Conservation (phyloP, 2,329 filamentous ascomycete genomes). For the Helotiales sp. region DNA sequence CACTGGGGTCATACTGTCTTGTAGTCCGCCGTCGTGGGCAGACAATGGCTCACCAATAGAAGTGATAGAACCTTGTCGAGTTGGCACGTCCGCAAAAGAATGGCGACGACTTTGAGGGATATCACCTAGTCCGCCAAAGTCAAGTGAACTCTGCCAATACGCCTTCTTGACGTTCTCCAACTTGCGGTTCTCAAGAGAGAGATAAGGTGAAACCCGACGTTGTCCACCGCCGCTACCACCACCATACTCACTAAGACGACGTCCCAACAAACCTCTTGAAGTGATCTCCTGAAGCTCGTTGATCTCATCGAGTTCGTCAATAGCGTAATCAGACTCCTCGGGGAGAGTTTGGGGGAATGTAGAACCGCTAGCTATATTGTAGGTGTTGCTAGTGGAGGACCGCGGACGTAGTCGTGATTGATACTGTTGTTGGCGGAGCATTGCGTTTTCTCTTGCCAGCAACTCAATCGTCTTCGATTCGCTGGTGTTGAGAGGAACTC, state of each 20-base stretch:
- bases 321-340: conserved; percentile 70
- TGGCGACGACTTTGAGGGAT: conserved; percentile 75
- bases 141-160: conserved; percentile 71
- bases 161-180: conserved; percentile 66
- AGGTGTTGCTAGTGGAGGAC: conserved; percentile 54
- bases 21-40: conserved; percentile 35
- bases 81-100: conserved; percentile 72
- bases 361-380: conserved; percentile 56
- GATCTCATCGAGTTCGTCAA: conserved; percentile 68
- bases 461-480: conserved; percentile 65
- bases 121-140: conserved; percentile 61
- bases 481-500: conserved; percentile 51
- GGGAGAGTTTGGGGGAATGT: conserved; percentile 59
- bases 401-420: conserved; percentile 56
- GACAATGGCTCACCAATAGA: conserved; percentile 54
- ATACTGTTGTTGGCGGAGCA: conserved; percentile 60
- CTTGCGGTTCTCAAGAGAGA: conserved; percentile 60
- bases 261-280: conserved; percentile 30
- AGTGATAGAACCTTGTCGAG: conserved; percentile 62
- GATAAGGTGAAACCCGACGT: conserved; percentile 33
- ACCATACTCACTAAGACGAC: conserved; percentile 40
- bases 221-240: conserved; percentile 28
- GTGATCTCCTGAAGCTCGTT: conserved; percentile 46
- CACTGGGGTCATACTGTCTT: conserved; percentile 32
- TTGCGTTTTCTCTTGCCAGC: conserved; percentile 61